These are phyloP conservation scores for Lentinula edodes DNA, from an alignment of 768 basidiomycete genomes.

Conservation along the genomic window DNA sequence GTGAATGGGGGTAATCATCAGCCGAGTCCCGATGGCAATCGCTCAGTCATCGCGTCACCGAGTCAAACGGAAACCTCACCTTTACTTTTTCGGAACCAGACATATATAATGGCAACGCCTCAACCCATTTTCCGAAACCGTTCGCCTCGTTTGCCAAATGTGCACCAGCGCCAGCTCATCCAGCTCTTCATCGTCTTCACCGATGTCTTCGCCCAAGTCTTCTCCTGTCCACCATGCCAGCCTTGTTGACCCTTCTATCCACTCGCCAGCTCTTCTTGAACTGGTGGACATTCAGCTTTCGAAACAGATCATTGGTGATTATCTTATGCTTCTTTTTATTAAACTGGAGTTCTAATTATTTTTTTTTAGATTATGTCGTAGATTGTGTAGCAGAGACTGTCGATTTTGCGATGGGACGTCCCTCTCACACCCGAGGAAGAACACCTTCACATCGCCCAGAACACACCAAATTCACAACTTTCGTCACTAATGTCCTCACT, in stretches of 20 bases:
- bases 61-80: background rate
- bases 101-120: background rate
- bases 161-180: background rate
- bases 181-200: slow-evolving; percentile 4
- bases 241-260: slow-evolving; percentile 58
- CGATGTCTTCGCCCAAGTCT: background rate
- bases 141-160: background rate
- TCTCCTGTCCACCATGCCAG: slow-evolving; percentile 37
- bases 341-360: background rate
- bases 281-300: slow-evolving; percentile 63
- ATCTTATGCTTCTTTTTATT: too few species aligned
- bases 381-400: slow-evolving; percentile 68
- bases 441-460: slow-evolving; percentile 40
- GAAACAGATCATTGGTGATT: slow-evolving; percentile 53
- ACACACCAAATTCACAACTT: slow-evolving; percentile 54
- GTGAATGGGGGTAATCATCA: background rate
- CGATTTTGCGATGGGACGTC: slow-evolving; percentile 67
- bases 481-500: slow-evolving; percentile 61
- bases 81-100: background rate
- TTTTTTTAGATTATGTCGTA: slow-evolving; percentile 55
- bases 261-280: slow-evolving; percentile 63
- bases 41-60: background rate
- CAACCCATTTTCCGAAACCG: background rate
- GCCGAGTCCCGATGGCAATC: background rate
- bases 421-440: slow-evolving; percentile 54